Conservation (phyloP, 441 rosid species). For the Populus hybrid region DNA sequence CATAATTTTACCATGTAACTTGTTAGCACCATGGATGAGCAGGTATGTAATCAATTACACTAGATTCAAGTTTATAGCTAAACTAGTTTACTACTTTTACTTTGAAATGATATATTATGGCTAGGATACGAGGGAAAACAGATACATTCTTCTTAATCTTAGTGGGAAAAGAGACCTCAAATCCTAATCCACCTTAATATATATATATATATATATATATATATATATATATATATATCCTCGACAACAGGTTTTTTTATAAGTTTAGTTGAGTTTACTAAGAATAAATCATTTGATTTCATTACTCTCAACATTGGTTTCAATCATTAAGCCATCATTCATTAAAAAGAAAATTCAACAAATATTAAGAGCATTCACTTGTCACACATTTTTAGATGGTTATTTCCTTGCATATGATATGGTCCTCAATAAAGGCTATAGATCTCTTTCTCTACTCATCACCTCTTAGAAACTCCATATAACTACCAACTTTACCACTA, state of each 20-base stretch:
- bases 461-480: conserved; percentile 66
- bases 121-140: neutral
- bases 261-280: neutral
- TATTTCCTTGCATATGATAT: conserved; percentile 75
- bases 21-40: neutral
- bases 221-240: neutral
- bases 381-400: conserved; percentile 70
- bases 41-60: neutral
- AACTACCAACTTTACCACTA: conserved; percentile 40
- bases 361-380: neutral
- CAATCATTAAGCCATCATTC: neutral
- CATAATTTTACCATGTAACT: neutral
- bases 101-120: neutral
- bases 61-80: neutral
- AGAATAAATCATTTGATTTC: neutral
- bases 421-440: conserved; percentile 78
- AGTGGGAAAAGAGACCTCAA: neutral
- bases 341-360: neutral
- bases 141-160: neutral
- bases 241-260: neutral
- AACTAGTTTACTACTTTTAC: neutral
- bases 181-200: neutral
- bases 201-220: neutral
- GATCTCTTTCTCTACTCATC: conserved; percentile 81
- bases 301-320: neutral